Percentiles rank a stretch among this genome's conserved stretches.
Evolutionary conservation across 768 basidiomycete species (phyloP).

Genomic region (Lactarius tabidus): DNA sequence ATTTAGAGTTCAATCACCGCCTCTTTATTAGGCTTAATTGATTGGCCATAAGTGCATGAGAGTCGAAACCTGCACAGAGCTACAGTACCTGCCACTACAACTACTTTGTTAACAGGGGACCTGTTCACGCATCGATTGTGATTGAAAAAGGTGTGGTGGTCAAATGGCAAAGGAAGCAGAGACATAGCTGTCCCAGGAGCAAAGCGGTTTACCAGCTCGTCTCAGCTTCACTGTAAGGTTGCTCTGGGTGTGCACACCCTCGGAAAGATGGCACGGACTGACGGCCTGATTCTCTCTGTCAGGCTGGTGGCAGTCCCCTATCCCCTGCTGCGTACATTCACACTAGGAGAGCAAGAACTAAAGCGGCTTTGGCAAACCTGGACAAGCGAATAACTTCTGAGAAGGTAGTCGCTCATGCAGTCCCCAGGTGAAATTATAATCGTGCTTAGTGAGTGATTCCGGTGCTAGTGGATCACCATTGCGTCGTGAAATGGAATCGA

Average conservation of each 20-base stretch:
- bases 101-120: too few relatives aligned
- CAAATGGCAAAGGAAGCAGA: too few relatives aligned
- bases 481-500: neutral
- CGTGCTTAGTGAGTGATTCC: neutral
- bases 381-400: neutral
- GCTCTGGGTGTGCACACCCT: neutral
- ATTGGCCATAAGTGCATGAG: too few relatives aligned
- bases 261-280: neutral
- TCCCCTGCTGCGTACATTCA: neutral
- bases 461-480: neutral
- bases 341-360: neutral
- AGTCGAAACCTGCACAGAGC: neutral
- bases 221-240: neutral
- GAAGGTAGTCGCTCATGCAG: neutral
- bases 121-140: too few relatives aligned
- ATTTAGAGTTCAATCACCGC: constrained; percentile 12
- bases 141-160: too few relatives aligned
- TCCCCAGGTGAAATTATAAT: neutral
- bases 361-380: neutral
- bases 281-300: neutral
- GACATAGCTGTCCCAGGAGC: neutral
- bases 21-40: too few relatives aligned
- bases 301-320: neutral
- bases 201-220: neutral
- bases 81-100: neutral